These are phyloP conservation scores for Colletotrichum euphorbiae DNA, from an alignment of 2,329 filamentous ascomycete genomes.

Conservation along the genomic window DNA sequence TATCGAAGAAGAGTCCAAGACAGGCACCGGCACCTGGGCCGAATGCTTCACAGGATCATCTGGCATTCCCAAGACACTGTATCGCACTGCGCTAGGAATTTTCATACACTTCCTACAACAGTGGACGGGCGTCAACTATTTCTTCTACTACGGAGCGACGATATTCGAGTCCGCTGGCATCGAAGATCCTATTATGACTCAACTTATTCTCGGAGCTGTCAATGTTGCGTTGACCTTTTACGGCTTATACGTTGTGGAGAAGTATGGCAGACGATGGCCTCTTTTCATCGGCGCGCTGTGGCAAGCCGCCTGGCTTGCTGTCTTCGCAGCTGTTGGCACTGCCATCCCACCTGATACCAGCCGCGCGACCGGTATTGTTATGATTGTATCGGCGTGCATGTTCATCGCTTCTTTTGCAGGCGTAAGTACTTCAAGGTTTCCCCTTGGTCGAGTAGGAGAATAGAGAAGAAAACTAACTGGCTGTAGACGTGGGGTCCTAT, in stretches of 20 bases:
- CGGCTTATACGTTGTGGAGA: constrained; percentile 76
- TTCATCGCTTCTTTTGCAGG: constrained; percentile 79
- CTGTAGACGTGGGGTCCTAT: constrained; percentile 74
- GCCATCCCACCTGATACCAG: constrained; percentile 55
- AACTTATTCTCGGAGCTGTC: constrained; percentile 75
- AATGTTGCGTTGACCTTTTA: constrained; percentile 76
- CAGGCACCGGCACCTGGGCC: constrained; percentile 62
- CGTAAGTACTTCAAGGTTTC: constrained; percentile 39
- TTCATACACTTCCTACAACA: constrained; percentile 75
- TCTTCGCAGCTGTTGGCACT: constrained; percentile 72
- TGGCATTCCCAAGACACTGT: constrained; percentile 67
- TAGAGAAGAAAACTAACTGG: constrained; percentile 1
- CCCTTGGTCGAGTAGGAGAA: too few relatives aligned
- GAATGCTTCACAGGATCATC: constrained; percentile 71
- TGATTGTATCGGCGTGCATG: constrained; percentile 80
- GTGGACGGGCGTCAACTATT: constrained; percentile 61
- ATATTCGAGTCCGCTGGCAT: constrained; percentile 77
- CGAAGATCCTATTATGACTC: constrained; percentile 72
- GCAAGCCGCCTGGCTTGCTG: constrained; percentile 73
- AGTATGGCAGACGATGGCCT: constrained; percentile 75
- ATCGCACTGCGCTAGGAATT: constrained; percentile 74
- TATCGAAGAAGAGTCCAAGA: constrained; percentile 57
- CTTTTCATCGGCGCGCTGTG: constrained; percentile 74
- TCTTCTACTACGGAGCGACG: constrained; percentile 72
- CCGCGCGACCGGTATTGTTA: constrained; percentile 68